Percentiles rank a stretch among this genome's conserved stretches.
These are phyloP conservation scores for Colletotrichum scovillei DNA, from an alignment of 2,329 filamentous ascomycete species.

Conservation along the genomic window DNA sequence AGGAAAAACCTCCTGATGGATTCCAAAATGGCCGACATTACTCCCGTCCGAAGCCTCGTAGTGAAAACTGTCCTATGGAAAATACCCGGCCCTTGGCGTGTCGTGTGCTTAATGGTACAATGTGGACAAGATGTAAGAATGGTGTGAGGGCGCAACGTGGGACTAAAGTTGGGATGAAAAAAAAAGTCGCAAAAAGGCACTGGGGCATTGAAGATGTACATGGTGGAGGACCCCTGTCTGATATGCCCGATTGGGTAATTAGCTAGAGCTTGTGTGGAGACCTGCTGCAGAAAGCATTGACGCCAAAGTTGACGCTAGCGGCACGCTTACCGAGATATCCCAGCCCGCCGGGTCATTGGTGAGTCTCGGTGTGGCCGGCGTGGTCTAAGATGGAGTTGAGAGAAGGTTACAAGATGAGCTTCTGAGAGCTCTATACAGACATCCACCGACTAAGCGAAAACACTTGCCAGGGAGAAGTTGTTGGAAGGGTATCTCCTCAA, in stretches of 20 bases:
- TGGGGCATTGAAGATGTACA: background rate
- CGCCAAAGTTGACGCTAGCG: background rate
- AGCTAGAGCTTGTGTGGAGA: constrained; percentile 26
- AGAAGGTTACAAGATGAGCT: background rate
- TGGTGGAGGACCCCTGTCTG: background rate
- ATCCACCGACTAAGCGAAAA: background rate
- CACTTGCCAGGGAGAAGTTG: no score
- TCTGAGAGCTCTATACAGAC: background rate
- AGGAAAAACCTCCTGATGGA: background rate
- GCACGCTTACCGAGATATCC: background rate
- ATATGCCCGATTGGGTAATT: constrained; percentile 18
- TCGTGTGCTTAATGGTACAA: background rate
- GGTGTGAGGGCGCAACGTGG: background rate
- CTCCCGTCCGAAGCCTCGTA: background rate
- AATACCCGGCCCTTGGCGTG: no score
- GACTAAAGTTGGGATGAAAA: background rate
- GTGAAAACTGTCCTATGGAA: no score
- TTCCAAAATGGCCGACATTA: constrained; percentile 10
- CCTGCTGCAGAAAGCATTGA: background rate
- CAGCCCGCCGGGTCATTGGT: background rate
- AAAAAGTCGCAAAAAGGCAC: constrained; percentile 7
- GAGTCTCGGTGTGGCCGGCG: background rate
- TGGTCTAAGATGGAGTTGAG: no score
- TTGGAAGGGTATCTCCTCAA: background rate
- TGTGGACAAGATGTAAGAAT: background rate